Conservation (phyloP, 306 rosid genomes). For the Begonia masoniana region DNA sequence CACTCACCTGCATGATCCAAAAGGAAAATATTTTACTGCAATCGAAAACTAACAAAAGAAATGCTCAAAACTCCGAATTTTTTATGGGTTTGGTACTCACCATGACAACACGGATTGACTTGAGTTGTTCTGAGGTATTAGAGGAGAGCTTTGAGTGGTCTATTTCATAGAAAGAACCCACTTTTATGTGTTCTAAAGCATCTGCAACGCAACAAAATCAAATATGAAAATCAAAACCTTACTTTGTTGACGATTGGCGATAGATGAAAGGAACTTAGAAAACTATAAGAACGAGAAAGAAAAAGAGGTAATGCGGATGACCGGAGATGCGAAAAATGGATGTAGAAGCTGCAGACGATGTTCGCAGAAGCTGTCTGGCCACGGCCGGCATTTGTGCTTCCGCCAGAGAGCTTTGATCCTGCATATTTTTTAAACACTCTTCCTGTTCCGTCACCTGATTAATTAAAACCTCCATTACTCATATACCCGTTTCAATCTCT, state of each 20-base stretch:
- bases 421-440: conserved; percentile 21
- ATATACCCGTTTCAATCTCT: neutral
- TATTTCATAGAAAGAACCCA: conserved; percentile 55
- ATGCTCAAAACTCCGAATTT: neutral
- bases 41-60: neutral
- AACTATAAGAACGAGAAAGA: neutral
- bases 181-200: conserved; percentile 28
- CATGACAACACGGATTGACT: conserved; percentile 48
- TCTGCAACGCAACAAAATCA: conserved; percentile 21
- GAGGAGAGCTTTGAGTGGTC: conserved; percentile 48
- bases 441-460: conserved; percentile 19
- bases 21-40: neutral
- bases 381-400: conserved; percentile 24
- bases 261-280: neutral
- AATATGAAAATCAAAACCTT: conserved; percentile 1
- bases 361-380: conserved; percentile 31
- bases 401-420: conserved; percentile 12
- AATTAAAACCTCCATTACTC: neutral
- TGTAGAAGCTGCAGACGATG: conserved; percentile 20
- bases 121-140: conserved; percentile 41
- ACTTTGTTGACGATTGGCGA: conserved; percentile 1
- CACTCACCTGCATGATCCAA: conserved; percentile 39
- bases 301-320: conserved; percentile 6
- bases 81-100: conserved; percentile 16
- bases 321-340: conserved; percentile 17